These are phyloP conservation scores for Pelargonium citronellum DNA, from an alignment of 441 rosid genomes.

Conservation along the genomic window DNA sequence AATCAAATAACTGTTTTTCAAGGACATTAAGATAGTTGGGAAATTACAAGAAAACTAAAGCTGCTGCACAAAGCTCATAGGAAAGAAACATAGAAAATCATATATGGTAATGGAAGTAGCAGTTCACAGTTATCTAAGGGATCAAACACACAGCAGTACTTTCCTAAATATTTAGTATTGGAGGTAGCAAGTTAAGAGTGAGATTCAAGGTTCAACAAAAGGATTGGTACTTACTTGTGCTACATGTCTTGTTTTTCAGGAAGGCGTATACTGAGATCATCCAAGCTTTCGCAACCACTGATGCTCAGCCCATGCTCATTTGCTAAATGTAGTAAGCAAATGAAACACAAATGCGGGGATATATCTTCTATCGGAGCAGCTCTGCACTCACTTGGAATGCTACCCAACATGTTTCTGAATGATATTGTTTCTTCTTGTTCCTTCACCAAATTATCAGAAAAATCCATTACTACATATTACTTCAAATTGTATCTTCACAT, in stretches of 20 bases:
- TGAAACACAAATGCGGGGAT: constrained; percentile 89
- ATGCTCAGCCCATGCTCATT: constrained; percentile 77
- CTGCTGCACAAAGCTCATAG: no score
- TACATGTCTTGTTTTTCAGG: constrained; percentile 18
- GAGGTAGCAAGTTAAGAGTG: background rate
- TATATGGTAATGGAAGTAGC: no score
- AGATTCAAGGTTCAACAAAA: background rate
- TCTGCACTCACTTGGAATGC: constrained; percentile 61
- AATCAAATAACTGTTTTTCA: no score
- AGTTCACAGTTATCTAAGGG: no score
- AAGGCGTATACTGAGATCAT: constrained; percentile 54
- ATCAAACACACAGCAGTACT: no score
- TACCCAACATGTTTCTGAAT: constrained; percentile 57
- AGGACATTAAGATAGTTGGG: no score
- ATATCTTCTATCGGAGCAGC: constrained; percentile 61
- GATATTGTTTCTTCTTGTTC: constrained; percentile 38
- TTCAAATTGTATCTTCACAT: background rate
- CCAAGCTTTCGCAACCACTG: constrained; percentile 44
- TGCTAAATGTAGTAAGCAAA: constrained; percentile 83
- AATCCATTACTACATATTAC: background rate
- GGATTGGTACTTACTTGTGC: constrained; percentile 3
- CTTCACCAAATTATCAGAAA: constrained; percentile 18
- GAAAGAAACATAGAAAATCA: no score
- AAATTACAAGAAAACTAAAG: no score
- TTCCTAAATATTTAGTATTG: no score